Conservation (phyloP, 2,329 filamentous ascomycete species). For the Aspergillus brasiliensis region DNA sequence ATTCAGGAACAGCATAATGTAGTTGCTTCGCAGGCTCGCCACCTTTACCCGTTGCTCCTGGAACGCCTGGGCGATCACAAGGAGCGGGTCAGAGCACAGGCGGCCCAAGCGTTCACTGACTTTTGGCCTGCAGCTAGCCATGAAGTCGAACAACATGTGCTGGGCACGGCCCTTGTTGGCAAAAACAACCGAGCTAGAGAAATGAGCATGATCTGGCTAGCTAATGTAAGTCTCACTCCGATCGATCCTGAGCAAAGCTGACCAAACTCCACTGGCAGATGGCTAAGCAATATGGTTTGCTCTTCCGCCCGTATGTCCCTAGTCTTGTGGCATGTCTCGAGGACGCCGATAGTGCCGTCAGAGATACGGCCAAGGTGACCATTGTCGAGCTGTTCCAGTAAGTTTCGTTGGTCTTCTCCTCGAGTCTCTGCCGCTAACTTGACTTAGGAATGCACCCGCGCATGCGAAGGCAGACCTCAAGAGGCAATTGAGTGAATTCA, state of each 20-base stretch:
- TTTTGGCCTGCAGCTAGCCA: constrained; percentile 69
- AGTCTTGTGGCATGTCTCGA: constrained; percentile 83
- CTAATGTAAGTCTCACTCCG: constrained; percentile 59
- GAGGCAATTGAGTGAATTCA: constrained; percentile 78
- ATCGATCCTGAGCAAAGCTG: constrained; percentile 11
- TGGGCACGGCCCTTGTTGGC: constrained; percentile 74
- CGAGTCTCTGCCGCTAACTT: constrained; percentile 9
- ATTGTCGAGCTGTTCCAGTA: constrained; percentile 86
- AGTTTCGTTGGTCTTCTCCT: constrained; percentile 22
- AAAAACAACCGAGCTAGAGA: constrained; percentile 86
- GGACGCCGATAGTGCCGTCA: constrained; percentile 84
- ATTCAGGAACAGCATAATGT: constrained; percentile 79
- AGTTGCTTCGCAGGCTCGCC: constrained; percentile 66
- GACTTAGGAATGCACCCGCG: constrained; percentile 69
- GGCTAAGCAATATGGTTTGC: constrained; percentile 76
- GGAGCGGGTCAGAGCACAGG: constrained; percentile 77
- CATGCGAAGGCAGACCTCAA: constrained; percentile 86
- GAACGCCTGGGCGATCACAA: constrained; percentile 87
- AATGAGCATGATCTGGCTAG: constrained; percentile 79
- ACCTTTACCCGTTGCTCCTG: constrained; percentile 72
- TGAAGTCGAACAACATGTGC: constrained; percentile 79
- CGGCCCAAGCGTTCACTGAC: constrained; percentile 74
- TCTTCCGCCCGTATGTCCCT: constrained; percentile 81
- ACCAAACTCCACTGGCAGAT: constrained; percentile 55
- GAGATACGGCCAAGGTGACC: constrained; percentile 78